phyloP scores from a whole-genome alignment of 805 yeast genomes.

The Starmera caribaea region DNA sequence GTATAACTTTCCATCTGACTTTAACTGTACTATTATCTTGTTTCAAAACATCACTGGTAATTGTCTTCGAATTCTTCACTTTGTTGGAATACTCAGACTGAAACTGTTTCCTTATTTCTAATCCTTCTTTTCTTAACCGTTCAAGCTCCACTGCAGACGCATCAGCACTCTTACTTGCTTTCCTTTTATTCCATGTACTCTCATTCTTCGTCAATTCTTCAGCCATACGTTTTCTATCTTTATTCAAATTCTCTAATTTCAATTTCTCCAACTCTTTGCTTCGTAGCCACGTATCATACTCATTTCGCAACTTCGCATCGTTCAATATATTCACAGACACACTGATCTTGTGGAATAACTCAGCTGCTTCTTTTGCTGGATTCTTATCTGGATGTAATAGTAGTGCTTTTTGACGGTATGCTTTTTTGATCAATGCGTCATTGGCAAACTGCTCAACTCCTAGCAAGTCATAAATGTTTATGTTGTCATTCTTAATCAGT shows the following conservation, averaged over 20 bases:
- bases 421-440: constrained; percentile 61
- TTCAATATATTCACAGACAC: constrained; percentile 76
- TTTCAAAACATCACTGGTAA: background rate
- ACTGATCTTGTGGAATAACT: constrained; percentile 79
- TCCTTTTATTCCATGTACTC: constrained; percentile 8
- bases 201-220: constrained; percentile 17
- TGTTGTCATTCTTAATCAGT: constrained; percentile 6
- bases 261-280: constrained; percentile 3
- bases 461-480: constrained; percentile 45
- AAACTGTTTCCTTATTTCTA: constrained; percentile 8
- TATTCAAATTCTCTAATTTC: constrained; percentile 7
- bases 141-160: constrained; percentile 10
- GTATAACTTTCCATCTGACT: constrained; percentile 16
- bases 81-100: constrained; percentile 8
- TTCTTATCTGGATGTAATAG: constrained; percentile 79
- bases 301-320: constrained; percentile 70
- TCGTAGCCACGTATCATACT: constrained; percentile 46
- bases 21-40: constrained; percentile 7
- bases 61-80: background rate
- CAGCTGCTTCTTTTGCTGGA: constrained; percentile 79
- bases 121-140: constrained; percentile 16
- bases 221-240: constrained; percentile 12
- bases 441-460: constrained; percentile 55
- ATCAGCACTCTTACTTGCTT: constrained; percentile 2
- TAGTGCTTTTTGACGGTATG: constrained; percentile 71